phyloP scores from a whole-genome alignment of 768 basidiomycete species.

The Kwoniella sp. region DNA sequence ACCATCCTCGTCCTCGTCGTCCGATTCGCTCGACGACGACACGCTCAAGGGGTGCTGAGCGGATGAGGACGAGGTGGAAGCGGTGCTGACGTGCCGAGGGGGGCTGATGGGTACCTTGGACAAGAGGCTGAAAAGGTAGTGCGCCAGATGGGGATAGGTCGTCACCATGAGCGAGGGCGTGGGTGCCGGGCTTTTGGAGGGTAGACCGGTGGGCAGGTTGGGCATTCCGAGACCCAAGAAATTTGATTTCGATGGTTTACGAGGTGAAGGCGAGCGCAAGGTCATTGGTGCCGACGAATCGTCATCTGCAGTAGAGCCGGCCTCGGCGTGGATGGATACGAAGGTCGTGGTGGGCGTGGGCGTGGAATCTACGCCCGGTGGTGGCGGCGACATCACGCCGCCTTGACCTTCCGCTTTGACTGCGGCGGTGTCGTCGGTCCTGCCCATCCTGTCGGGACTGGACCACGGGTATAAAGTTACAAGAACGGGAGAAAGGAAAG shows the following conservation, averaged over 20 bases:
- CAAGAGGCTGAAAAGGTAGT: slow-evolving; percentile 39
- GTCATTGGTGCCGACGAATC: background rate
- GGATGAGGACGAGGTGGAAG: background rate
- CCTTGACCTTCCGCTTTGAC: too few species aligned
- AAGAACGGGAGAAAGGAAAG: too few species aligned
- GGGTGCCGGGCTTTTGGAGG: slow-evolving; percentile 4
- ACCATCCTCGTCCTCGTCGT: slow-evolving; percentile 28
- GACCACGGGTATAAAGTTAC: too few species aligned
- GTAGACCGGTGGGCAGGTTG: slow-evolving; percentile 2
- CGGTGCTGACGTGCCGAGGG: background rate
- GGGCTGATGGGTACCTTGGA: slow-evolving; percentile 20
- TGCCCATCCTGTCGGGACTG: too few species aligned
- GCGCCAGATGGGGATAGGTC: slow-evolving; percentile 36
- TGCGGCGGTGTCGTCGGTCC: too few species aligned
- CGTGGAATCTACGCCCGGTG: background rate
- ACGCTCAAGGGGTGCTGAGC: slow-evolving; percentile 47
- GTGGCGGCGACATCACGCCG: too few species aligned
- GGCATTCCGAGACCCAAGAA: slow-evolving; percentile 11
- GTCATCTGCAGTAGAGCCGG: too few species aligned
- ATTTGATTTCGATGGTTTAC: slow-evolving; percentile 1
- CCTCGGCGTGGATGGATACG: too few species aligned
- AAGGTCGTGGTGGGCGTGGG: too few species aligned
- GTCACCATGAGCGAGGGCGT: slow-evolving; percentile 20
- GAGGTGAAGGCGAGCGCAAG: slow-evolving; percentile 13
- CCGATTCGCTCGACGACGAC: slow-evolving; percentile 41